A percentile compares a stretch with the other conserved stretches of the same genome.
Evolutionary conservation across 805 yeast species (phyloP).

Genomic region (Debaryomyces castellii): DNA sequence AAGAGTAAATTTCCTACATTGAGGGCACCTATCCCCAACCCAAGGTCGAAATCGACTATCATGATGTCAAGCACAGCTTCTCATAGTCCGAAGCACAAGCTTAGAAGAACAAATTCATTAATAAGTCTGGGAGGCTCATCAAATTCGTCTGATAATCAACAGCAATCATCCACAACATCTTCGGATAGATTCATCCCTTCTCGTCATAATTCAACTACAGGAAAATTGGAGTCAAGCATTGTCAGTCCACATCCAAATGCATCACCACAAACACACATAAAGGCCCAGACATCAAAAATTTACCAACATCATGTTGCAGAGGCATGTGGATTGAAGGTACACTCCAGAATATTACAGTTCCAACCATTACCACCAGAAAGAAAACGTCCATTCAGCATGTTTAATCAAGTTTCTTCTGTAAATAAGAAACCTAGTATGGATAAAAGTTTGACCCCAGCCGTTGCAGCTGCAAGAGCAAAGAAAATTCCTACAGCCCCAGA

Average conservation of each 20-base stretch:
- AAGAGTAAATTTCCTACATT: constrained; percentile 9
- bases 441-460: constrained; percentile 42
- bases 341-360: constrained; percentile 80
- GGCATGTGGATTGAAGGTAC: constrained; percentile 87
- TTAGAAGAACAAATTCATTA: constrained; percentile 35
- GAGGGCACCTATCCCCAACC: constrained; percentile 20
- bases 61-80: constrained; percentile 13
- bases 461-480: constrained; percentile 68
- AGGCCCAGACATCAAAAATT: constrained; percentile 51
- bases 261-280: constrained; percentile 55
- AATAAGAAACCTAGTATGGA: constrained; percentile 18
- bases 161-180: constrained; percentile 20
- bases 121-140: constrained; percentile 25
- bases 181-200: constrained; percentile 46
- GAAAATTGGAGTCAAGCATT: constrained; percentile 35
- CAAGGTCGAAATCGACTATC: constrained; percentile 27
- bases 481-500: constrained; percentile 87
- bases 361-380: constrained; percentile 82
- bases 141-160: constrained; percentile 25
- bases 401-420: constrained; percentile 20
- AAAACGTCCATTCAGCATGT: constrained; percentile 34
- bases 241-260: constrained; percentile 43
- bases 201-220: constrained; percentile 38
- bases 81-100: constrained; percentile 24
- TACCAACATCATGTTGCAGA: constrained; percentile 85